phyloP scores from a whole-genome alignment of 1,284 basidiomycete species.

The Agaricales sp. region DNA sequence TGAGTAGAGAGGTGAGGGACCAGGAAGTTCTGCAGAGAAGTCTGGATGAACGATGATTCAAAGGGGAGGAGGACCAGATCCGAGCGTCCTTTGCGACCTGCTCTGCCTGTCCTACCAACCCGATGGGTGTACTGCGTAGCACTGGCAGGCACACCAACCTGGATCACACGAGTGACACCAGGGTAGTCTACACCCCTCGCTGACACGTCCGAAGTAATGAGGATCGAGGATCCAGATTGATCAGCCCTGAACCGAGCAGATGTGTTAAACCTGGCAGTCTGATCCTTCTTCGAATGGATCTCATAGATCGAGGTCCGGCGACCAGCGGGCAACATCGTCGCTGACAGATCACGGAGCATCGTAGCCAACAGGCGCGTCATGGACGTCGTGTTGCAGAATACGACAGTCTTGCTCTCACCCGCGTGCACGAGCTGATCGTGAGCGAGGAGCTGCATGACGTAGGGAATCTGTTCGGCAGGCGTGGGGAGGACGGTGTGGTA shows the following conservation, averaged over 20 bases:
- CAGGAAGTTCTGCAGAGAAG: conserved; percentile 61
- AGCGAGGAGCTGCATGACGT: conserved; percentile 72
- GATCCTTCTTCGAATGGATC: conserved; percentile 79
- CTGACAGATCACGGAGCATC: conserved; percentile 43
- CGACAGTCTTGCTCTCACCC: conserved; percentile 66
- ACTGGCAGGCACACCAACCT: conserved; percentile 72
- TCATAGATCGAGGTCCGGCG: conserved; percentile 56
- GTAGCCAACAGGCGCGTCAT: conserved; percentile 71
- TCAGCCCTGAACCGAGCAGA: conserved; percentile 64
- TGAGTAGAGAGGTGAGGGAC: conserved; percentile 49
- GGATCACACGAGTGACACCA: conserved; percentile 87
- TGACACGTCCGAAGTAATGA: conserved; percentile 86
- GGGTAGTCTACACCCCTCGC: conserved; percentile 90
- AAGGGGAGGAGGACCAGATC: conserved; percentile 84
- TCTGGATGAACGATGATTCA: conserved; percentile 68
- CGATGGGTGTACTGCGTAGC: conserved; percentile 86
- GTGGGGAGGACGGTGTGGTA: conserved; percentile 68
- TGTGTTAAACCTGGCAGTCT: conserved; percentile 52
- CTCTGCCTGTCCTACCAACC: conserved; percentile 86
- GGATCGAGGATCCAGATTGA: conserved; percentile 48
- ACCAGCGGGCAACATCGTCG: conserved; percentile 35
- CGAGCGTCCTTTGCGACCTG: conserved; percentile 62
- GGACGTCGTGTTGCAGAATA: conserved; percentile 90
- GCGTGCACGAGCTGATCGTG: conserved; percentile 84
- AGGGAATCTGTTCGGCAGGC: conserved; percentile 66